These are phyloP conservation scores for Populus trichocarpa DNA, from an alignment of 441 rosid genomes.

Conservation along the genomic window DNA sequence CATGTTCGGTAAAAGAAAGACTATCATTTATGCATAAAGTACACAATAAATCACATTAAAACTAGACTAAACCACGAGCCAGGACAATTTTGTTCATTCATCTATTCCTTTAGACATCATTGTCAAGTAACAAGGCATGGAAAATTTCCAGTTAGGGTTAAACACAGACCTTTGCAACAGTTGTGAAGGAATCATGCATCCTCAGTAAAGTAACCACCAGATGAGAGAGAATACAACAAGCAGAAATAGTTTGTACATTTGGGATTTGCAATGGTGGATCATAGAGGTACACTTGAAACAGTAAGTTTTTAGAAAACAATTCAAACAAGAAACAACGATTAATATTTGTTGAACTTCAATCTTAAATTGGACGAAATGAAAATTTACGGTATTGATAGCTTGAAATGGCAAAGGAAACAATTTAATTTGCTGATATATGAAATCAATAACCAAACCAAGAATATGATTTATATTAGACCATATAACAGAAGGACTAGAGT, in stretches of 20 bases:
- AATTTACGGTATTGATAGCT: not conserved
- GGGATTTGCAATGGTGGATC: not conserved
- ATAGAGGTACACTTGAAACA: not conserved
- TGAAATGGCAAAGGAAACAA: not conserved
- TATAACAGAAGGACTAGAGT: not conserved
- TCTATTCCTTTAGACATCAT: not conserved
- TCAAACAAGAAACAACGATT: too few relatives aligned
- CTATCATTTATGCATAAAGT: not conserved
- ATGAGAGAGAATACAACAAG: not conserved
- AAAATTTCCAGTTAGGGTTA: not conserved
- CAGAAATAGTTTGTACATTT: not conserved
- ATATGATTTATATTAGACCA: not conserved
- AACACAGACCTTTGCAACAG: not conserved
- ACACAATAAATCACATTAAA: not conserved
- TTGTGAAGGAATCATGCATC: not conserved
- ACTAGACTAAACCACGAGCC: not conserved
- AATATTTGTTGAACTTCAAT: too few relatives aligned
- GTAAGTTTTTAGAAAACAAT: too few relatives aligned
- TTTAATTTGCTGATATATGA: not conserved
- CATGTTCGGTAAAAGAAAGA: not conserved
- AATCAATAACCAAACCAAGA: not conserved
- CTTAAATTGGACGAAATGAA: too few relatives aligned
- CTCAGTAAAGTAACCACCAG: not conserved
- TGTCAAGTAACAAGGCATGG: not conserved
- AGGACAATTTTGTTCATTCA: not conserved